These are phyloP conservation scores for carrot (Daucus carota) DNA, from an alignment of 129 eudicot species.

Conservation along the genomic window DNA sequence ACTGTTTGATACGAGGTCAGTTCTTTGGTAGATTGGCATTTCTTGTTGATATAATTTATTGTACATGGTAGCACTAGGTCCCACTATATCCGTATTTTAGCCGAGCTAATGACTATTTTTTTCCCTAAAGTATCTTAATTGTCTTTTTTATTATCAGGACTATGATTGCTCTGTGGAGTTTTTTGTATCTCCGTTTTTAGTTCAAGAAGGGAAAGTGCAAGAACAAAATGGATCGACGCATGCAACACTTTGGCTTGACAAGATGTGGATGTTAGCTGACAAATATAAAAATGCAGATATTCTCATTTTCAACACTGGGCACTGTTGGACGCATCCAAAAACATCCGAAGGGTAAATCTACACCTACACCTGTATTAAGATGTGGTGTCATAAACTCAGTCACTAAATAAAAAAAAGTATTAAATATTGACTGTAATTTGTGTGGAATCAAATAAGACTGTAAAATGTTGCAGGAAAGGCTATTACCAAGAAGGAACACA, in stretches of 20 bases:
- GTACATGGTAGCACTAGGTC: background rate
- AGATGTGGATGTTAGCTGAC: conserved; percentile 38
- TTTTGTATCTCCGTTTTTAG: conserved; percentile 43
- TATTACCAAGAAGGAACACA: conserved; percentile 64
- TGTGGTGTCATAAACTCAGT: background rate
- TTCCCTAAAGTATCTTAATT: background rate
- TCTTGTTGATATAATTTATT: background rate
- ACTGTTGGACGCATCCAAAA: conserved; percentile 46
- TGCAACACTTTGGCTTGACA: conserved; percentile 44
- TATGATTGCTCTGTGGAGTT: conserved; percentile 46
- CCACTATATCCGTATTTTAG: background rate
- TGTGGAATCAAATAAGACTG: background rate
- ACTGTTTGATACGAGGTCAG: no score
- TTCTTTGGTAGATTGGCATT: no score
- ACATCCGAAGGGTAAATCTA: conserved; percentile 32
- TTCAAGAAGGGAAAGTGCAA: conserved; percentile 21
- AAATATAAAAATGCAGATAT: conserved; percentile 41
- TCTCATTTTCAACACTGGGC: conserved; percentile 48
- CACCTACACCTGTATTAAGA: background rate
- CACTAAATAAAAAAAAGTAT: no score
- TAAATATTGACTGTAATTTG: background rate
- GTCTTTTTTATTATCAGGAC: conserved; percentile 23
- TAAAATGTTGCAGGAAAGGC: conserved; percentile 33
- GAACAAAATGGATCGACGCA: conserved; percentile 32
- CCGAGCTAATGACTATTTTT: background rate